Percentiles rank a stretch among this genome's conserved stretches.
phyloP scores from a whole-genome alignment of 441 rosid genomes.

The Pelargonium myrrhifolium region DNA sequence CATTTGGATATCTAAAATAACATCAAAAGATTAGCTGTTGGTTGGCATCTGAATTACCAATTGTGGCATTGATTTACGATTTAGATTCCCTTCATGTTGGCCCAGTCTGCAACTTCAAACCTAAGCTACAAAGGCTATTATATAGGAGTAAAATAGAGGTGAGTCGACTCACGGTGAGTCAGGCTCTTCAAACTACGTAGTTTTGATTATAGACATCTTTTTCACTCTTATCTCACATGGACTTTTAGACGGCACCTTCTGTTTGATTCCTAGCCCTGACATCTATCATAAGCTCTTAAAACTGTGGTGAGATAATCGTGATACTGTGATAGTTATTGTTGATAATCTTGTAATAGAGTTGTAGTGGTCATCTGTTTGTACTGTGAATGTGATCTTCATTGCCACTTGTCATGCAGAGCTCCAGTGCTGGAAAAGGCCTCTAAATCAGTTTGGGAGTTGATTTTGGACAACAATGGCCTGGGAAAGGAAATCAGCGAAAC shows the following conservation, averaged over 20 bases:
- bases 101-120: too few species aligned
- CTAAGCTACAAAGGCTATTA: too few species aligned
- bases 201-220: too few species aligned
- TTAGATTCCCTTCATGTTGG: too few species aligned
- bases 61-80: background rate
- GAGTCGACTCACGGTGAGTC: too few species aligned
- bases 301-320: background rate
- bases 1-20: background rate
- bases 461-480: slow-evolving; percentile 60
- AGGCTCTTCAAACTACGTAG: too few species aligned
- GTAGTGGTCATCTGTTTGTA: background rate
- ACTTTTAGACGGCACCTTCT: background rate
- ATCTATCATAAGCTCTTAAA: background rate
- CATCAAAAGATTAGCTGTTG: background rate
- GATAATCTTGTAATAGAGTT: slow-evolving; percentile 1
- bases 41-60: background rate
- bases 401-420: slow-evolving; percentile 36
- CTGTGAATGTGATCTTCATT: background rate
- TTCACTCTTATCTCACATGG: background rate
- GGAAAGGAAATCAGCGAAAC: slow-evolving; percentile 80
- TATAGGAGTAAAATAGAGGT: too few species aligned
- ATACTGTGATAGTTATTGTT: background rate
- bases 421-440: slow-evolving; percentile 91
- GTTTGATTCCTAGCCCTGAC: background rate
- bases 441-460: slow-evolving; percentile 91